Evolutionary conservation across 225 moss, liverwort and hornwort species (phyloP).

Genomic region (Polytrichum commune): DNA sequence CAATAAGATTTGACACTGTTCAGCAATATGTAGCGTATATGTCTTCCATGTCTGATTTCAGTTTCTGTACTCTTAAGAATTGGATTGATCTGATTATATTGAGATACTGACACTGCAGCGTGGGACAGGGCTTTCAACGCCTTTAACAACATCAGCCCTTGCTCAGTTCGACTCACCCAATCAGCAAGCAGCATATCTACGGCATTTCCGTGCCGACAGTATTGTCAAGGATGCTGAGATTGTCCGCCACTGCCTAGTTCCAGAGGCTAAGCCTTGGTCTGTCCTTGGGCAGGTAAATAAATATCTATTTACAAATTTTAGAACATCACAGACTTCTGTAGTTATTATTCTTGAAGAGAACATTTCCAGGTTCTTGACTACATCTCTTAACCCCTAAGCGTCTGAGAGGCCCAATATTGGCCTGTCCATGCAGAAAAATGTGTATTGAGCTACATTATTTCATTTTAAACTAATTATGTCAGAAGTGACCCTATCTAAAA

Average conservation of each 20-base stretch:
- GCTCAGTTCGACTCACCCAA: slow-evolving; percentile 78
- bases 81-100: slow-evolving; percentile 1
- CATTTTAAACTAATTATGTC: too few relatives aligned
- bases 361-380: too few relatives aligned
- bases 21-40: neutral
- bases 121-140: slow-evolving; percentile 94
- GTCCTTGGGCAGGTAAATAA: slow-evolving; percentile 78
- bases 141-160: slow-evolving; percentile 73
- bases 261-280: slow-evolving; percentile 72
- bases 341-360: too few relatives aligned
- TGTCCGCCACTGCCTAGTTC: slow-evolving; percentile 67
- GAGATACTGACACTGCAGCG: slow-evolving; percentile 46
- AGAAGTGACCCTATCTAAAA: too few relatives aligned
- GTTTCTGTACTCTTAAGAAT: too few relatives aligned
- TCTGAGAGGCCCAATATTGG: too few relatives aligned
- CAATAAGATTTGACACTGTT: too few relatives aligned
- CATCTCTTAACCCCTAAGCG: neutral
- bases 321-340: too few relatives aligned
- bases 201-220: slow-evolving; percentile 92
- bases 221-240: slow-evolving; percentile 91
- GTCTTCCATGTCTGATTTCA: neutral
- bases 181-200: slow-evolving; percentile 81
- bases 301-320: too few relatives aligned
- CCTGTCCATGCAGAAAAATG: too few relatives aligned
- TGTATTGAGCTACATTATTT: too few relatives aligned